These are phyloP conservation scores for Shiraia bambusicola DNA, from an alignment of 2,329 filamentous ascomycete species.

Conservation along the genomic window DNA sequence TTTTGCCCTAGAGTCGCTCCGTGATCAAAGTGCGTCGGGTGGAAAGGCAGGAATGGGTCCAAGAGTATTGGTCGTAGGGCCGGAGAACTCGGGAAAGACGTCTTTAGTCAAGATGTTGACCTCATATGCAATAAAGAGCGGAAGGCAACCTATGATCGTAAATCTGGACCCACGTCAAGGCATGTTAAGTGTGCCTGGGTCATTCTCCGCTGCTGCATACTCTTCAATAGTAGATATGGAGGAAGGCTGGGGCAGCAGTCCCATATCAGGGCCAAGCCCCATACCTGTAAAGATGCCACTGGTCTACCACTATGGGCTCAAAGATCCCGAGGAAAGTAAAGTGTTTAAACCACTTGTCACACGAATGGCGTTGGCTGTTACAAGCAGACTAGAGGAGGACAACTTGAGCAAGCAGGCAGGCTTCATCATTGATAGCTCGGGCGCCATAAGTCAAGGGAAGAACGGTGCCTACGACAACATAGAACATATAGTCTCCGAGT, in stretches of 20 bases:
- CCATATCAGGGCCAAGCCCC: constrained; percentile 83
- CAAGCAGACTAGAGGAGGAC: constrained; percentile 76
- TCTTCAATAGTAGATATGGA: constrained; percentile 85
- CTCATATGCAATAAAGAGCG: constrained; percentile 74
- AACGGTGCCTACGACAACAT: constrained; percentile 71
- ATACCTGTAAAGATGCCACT: constrained; percentile 90
- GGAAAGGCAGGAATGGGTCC: constrained; percentile 60
- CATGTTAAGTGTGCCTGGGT: constrained; percentile 62
- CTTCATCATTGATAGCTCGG: constrained; percentile 82
- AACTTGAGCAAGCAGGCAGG: constrained; percentile 69
- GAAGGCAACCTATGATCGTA: constrained; percentile 75
- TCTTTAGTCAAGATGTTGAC: constrained; percentile 75
- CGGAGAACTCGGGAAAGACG: constrained; percentile 79
- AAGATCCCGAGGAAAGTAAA: constrained; percentile 66
- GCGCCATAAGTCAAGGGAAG: constrained; percentile 65
- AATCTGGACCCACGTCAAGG: constrained; percentile 80
- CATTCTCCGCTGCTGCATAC: constrained; percentile 82
- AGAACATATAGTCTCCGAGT: constrained; percentile 73
- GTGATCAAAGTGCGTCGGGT: constrained; percentile 58
- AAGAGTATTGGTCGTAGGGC: constrained; percentile 80
- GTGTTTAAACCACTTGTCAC: constrained; percentile 75
- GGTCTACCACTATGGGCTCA: constrained; percentile 82
- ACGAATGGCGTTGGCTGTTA: constrained; percentile 75
- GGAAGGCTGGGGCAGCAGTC: constrained; percentile 85
- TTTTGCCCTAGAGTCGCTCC: constrained; percentile 75